phyloP scores from a whole-genome alignment of 2,329 filamentous ascomycete genomes.

The Aureobasidium zeae region DNA sequence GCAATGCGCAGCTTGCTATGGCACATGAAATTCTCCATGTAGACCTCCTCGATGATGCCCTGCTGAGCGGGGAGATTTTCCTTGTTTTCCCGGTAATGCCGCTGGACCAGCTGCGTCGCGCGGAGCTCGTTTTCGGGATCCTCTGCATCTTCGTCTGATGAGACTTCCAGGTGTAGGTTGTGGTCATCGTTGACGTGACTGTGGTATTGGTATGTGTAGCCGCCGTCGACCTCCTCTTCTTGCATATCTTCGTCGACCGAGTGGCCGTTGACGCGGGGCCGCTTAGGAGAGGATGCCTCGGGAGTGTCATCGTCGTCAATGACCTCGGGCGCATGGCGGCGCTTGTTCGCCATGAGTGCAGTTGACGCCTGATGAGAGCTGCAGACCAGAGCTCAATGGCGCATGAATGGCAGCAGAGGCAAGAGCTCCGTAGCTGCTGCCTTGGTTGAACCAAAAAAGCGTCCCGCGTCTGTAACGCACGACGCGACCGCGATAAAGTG shows the following conservation, averaged over 20 bases:
- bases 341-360: conserved; percentile 2
- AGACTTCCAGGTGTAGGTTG: conserved; percentile 13
- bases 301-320: neutral
- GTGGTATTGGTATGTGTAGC: conserved; percentile 12
- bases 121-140: conserved; percentile 23
- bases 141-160: conserved; percentile 22
- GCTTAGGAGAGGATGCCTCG: conserved; percentile 1
- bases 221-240: conserved; percentile 10
- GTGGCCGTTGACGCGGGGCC: neutral
- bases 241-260: neutral
- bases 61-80: conserved; percentile 70
- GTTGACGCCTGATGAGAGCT: neutral
- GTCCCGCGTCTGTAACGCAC: neutral
- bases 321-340: neutral
- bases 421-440: too few species aligned
- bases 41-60: conserved; percentile 80
- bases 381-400: neutral
- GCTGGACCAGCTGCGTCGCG: conserved; percentile 25
- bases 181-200: conserved; percentile 9
- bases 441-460: conserved; percentile 1
- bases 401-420: neutral
- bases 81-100: conserved; percentile 21
- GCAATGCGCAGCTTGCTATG: conserved; percentile 72
- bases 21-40: conserved; percentile 93
- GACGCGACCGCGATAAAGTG: neutral